These are phyloP conservation scores for Pelargonium cotyledonis DNA, from an alignment of 441 rosid species.

Conservation along the genomic window DNA sequence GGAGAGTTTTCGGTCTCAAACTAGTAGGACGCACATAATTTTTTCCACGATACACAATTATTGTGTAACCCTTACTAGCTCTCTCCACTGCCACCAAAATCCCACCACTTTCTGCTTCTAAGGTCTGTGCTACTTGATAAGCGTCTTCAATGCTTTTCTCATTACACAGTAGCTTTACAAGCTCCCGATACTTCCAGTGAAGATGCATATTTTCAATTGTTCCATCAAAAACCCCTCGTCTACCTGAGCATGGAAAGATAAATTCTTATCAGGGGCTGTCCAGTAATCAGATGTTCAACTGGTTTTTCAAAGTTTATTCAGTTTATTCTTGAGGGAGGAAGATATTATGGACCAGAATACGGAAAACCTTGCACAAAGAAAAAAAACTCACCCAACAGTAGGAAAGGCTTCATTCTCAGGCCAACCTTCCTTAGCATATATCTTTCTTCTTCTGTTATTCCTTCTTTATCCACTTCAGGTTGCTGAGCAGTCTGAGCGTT, in stretches of 20 bases:
- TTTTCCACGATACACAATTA: slow-evolving; percentile 88
- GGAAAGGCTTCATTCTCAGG: slow-evolving; percentile 89
- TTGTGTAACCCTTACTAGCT: slow-evolving; percentile 79
- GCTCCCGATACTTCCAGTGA: slow-evolving; percentile 97
- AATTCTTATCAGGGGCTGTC: slow-evolving; percentile 16
- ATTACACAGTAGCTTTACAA: slow-evolving; percentile 71
- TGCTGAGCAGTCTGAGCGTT: slow-evolving; percentile 37
- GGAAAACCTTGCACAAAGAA: slow-evolving; percentile 15
- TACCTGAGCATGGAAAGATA: slow-evolving; percentile 51
- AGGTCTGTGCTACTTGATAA: slow-evolving; percentile 53
- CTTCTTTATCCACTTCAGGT: slow-evolving; percentile 66
- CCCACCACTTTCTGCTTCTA: slow-evolving; percentile 94
- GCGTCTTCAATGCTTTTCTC: slow-evolving; percentile 53
- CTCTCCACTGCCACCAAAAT: slow-evolving; percentile 80
- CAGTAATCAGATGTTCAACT: slow-evolving; percentile 8
- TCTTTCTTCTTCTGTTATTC: slow-evolving; percentile 83
- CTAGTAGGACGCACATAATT: slow-evolving; percentile 71
- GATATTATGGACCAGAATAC: slow-evolving; percentile 7
- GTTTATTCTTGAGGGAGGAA: slow-evolving; percentile 9
- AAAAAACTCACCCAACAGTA: slow-evolving; percentile 66
- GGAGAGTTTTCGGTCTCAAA: slow-evolving; percentile 80
- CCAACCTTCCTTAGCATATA: slow-evolving; percentile 90
- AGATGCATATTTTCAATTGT: slow-evolving; percentile 94
- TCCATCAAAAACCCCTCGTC: slow-evolving; percentile 81
- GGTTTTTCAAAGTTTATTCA: slow-evolving; percentile 15